Conservation (phyloP, 768 basidiomycete species). For the Polyporus arcularius region DNA sequence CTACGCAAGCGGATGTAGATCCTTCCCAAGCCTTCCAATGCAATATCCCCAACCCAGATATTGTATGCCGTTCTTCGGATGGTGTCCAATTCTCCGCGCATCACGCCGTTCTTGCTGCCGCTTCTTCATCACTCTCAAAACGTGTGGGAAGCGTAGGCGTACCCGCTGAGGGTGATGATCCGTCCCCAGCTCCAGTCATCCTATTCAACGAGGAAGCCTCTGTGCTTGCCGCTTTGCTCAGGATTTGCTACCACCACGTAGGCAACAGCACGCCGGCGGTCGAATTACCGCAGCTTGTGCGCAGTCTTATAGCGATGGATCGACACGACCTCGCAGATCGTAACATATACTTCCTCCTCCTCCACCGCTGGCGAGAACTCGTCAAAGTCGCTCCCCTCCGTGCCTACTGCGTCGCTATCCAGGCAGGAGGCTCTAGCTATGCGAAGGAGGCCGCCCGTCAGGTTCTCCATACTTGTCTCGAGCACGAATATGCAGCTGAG, state of each 20-base stretch:
- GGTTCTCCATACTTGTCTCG: neutral
- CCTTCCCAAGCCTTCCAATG: neutral
- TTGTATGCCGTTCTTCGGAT: slow-evolving; percentile 57
- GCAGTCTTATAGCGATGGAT: neutral
- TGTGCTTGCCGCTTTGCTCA: neutral
- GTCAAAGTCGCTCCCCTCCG: neutral
- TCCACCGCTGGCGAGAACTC: neutral
- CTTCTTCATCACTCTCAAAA: slow-evolving; percentile 54
- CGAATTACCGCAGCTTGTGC: neutral
- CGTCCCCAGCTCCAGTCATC: neutral
- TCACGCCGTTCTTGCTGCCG: slow-evolving; percentile 51
- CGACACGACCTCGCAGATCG: neutral
- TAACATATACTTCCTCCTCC: neutral
- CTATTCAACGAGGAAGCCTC: neutral
- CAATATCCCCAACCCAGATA: slow-evolving; percentile 30
- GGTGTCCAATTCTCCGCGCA: slow-evolving; percentile 47
- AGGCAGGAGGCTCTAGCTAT: neutral
- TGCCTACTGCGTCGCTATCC: neutral
- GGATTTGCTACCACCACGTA: neutral
- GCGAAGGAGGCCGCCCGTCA: neutral
- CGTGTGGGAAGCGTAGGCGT: slow-evolving; percentile 7
- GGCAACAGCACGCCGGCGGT: neutral
- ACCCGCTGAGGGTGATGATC: neutral
- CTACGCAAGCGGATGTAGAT: too few relatives aligned
- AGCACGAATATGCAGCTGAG: neutral